These are phyloP conservation scores for Lagenidium sp. DNA, from an alignment of 352 stramenopile species.

Conservation along the genomic window DNA sequence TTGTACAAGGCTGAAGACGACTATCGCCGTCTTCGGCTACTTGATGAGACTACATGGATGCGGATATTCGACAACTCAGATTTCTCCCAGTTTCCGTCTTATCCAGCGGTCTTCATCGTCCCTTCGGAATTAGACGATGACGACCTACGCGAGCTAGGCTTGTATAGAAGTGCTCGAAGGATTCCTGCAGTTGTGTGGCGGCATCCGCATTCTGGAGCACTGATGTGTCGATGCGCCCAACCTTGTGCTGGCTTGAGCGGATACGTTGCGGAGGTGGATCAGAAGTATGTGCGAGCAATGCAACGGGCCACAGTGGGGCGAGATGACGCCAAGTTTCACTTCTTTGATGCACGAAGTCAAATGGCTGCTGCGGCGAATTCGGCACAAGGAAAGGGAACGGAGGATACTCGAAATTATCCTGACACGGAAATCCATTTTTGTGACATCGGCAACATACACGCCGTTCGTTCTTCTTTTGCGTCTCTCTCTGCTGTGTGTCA, in stretches of 20 bases:
- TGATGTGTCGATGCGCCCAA: constrained; percentile 83
- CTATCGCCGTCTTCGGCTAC: constrained; percentile 68
- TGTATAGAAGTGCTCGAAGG: constrained; percentile 93
- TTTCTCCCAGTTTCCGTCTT: constrained; percentile 90
- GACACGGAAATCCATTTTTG: constrained; percentile 95
- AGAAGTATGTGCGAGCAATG: constrained; percentile 71
- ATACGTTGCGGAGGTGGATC: constrained; percentile 69
- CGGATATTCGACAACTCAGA: constrained; percentile 78
- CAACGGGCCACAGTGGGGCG: constrained; percentile 51
- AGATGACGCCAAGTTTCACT: constrained; percentile 70
- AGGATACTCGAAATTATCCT: constrained; percentile 93
- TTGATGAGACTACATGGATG: constrained; percentile 79
- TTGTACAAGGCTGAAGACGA: constrained; percentile 78
- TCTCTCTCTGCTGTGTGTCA: constrained; percentile 73
- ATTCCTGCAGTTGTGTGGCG: constrained; percentile 92
- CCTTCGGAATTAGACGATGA: constrained; percentile 89
- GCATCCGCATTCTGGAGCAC: constrained; percentile 83
- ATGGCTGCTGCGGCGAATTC: constrained; percentile 82
- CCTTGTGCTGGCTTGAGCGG: constrained; percentile 76
- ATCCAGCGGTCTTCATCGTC: constrained; percentile 91
- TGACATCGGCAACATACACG: constrained; percentile 99
- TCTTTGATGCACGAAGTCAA: constrained; percentile 79
- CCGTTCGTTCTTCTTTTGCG: constrained; percentile 87
- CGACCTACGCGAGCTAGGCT: constrained; percentile 72
- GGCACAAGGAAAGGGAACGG: constrained; percentile 81